Percentiles rank a stretch among this genome's conserved stretches.
phyloP scores from a whole-genome alignment of 2,329 filamentous ascomycete genomes.

The Penicillium psychrosexuale region DNA sequence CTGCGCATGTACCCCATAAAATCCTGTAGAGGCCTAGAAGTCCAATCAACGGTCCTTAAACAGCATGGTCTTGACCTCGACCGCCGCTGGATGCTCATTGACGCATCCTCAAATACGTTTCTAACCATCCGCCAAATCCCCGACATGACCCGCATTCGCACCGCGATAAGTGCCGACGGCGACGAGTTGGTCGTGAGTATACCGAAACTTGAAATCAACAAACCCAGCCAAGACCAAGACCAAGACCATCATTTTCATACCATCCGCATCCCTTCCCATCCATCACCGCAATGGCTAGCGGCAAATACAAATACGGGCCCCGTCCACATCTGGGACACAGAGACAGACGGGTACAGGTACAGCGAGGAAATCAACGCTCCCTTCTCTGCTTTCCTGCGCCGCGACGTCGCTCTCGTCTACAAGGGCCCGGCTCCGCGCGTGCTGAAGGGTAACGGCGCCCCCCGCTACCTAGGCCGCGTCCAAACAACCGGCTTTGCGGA shows the following conservation, averaged over 20 bases:
- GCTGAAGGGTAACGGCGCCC: constrained; percentile 55
- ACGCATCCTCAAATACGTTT: constrained; percentile 53
- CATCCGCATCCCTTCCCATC: constrained; percentile 56
- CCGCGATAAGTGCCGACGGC: constrained; percentile 46
- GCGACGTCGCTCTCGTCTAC: constrained; percentile 57
- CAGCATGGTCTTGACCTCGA: constrained; percentile 60
- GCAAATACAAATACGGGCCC: constrained; percentile 49
- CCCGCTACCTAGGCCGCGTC: constrained; percentile 52
- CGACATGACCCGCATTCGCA: constrained; percentile 62
- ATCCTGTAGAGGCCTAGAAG: constrained; percentile 61
- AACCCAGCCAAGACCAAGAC: neutral
- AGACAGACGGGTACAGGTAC: constrained; percentile 59
- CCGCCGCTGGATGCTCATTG: constrained; percentile 65
- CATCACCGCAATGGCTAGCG: constrained; percentile 52
- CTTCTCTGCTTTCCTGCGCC: constrained; percentile 57
- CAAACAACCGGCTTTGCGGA: constrained; percentile 60
- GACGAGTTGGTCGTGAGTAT: constrained; percentile 48
- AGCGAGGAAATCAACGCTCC: constrained; percentile 49
- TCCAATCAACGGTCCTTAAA: constrained; percentile 52
- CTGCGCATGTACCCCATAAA: constrained; percentile 64
- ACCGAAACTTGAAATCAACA: constrained; percentile 39
- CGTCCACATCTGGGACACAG: constrained; percentile 58
- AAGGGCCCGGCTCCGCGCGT: constrained; percentile 59
- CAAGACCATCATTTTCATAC: constrained; percentile 8
- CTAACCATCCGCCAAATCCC: constrained; percentile 61